Base-by-base conservation (phyloP, 352 stramenopile genomes). In the Pythium diclinum region DNA sequence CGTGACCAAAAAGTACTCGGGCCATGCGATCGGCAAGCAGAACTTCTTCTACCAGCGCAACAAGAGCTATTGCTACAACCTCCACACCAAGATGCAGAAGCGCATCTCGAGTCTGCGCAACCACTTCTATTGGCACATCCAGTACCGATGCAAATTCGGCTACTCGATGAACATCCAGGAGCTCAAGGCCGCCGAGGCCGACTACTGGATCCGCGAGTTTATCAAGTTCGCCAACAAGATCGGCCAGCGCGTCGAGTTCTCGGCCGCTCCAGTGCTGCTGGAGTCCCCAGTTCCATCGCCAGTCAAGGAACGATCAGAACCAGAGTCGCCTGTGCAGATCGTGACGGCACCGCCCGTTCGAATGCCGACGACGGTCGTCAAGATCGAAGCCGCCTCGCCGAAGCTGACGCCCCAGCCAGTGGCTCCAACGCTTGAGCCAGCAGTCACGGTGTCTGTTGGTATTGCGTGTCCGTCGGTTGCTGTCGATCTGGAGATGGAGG, bases 111-210 rank as follows among this genome's bases (percentile, higher is more conserved):
- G 74, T 59, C 69, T 91, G 32, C 84, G 84, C 63, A 89, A 93
- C 73, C 80, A 90, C 53, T 93, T 86, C 58, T 91, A 90, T 65
- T 93, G 84, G 84, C 81, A 91, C 70, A 77, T 93, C 56, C 78
- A 93, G 73, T 84, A 85, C 59, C 74, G 78, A 28, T 87, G 81
- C 68, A 88, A 88, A 56, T 79, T 87, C 38, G 78, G 79, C 8
- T 74, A 78, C 62, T 69, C 68, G 32, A 62, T 83, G 30, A 79
- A 88, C 61, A 88, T 91, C 57, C 81, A 87, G 49, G 69, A 82
- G 48, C 79, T 90, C 57, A 89, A 88, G 52, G 56, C 75, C 5
- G 72, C 76, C n/a, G 82, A 91, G 59, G 73, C 74, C 7, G 78
- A 89, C 62, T 93, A 89, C 49, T 91, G 82, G 84, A 75, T 85